These are phyloP conservation scores for Prunus mira DNA, from an alignment of 306 rosid genomes.

Conservation along the genomic window DNA sequence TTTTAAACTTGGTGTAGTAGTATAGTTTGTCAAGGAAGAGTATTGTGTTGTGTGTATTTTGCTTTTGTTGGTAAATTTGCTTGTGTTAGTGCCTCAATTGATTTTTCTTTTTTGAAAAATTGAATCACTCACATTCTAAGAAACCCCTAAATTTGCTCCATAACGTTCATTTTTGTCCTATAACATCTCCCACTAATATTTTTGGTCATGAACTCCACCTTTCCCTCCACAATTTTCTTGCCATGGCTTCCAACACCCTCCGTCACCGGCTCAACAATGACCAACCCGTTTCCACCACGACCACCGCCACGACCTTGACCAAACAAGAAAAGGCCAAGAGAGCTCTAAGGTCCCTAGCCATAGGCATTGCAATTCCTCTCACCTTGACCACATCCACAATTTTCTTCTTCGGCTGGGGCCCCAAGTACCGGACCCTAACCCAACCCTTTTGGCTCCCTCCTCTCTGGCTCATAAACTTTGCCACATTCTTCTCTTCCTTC, in stretches of 20 bases:
- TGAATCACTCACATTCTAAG: conserved; percentile 1
- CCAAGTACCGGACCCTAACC: conserved; percentile 20
- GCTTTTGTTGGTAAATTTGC: too few relatives aligned
- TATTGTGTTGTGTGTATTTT: too few relatives aligned
- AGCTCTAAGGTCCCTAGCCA: conserved; percentile 50
- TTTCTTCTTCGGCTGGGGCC: conserved; percentile 44
- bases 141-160: conserved; percentile 40
- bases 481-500: conserved; percentile 44
- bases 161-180: conserved; percentile 28
- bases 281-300: background rate
- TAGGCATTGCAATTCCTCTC: conserved; percentile 46
- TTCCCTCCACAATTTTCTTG: background rate
- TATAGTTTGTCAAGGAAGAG: too few relatives aligned
- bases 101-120: too few relatives aligned
- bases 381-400: conserved; percentile 29
- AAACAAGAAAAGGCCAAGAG: conserved; percentile 37
- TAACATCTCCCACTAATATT: conserved; percentile 10
- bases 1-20: too few relatives aligned
- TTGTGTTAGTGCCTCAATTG: too few relatives aligned
- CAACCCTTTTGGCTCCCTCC: conserved; percentile 64
- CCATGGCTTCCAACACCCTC: conserved; percentile 11
- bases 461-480: conserved; percentile 53
- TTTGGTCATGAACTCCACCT: background rate
- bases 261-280: background rate
- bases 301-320: conserved; percentile 10